Percentiles rank a stretch among this genome's conserved stretches.
phyloP scores from a whole-genome alignment of 176 grass and related monocot genomes.

The Aegilops sharonensis region DNA sequence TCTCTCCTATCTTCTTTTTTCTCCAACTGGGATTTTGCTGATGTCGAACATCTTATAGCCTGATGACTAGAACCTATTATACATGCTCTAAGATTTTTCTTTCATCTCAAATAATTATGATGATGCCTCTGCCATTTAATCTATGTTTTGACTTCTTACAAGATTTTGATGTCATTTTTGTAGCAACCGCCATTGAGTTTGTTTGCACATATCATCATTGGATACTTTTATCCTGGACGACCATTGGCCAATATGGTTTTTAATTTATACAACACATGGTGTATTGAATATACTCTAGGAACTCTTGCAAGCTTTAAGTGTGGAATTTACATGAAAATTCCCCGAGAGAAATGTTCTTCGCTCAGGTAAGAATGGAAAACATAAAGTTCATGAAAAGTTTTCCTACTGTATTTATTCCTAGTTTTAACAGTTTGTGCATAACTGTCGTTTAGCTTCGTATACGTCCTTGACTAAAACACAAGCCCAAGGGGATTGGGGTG shows the following conservation, averaged over 20 bases:
- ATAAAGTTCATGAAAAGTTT: not conserved
- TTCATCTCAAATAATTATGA: not conserved
- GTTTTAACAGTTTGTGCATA: not conserved
- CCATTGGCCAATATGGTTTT: constrained; percentile 18
- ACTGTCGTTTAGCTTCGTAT: not conserved
- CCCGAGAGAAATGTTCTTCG: constrained; percentile 16
- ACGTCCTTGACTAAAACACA: too few relatives aligned
- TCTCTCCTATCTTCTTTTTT: too few relatives aligned
- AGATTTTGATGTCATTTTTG: not conserved
- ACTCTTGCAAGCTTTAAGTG: not conserved
- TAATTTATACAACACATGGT: not conserved
- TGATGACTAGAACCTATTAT: too few relatives aligned
- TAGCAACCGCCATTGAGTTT: not conserved
- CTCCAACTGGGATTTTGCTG: too few relatives aligned
- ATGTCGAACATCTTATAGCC: too few relatives aligned
- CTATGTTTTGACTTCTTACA: not conserved
- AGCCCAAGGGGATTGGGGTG: too few relatives aligned
- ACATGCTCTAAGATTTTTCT: not conserved
- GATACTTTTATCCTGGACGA: constrained; percentile 23
- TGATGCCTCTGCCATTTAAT: not conserved
- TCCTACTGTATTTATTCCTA: not conserved
- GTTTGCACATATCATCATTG: constrained; percentile 6
- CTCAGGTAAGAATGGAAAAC: not conserved
- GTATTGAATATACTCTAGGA: not conserved
- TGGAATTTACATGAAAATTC: constrained; percentile 9